Evolutionary conservation across 495 filamentous ascomycete genomes (phyloP), one percentile per base, ranked within the genome.

Genomic region (Podospora didyma): DNA sequence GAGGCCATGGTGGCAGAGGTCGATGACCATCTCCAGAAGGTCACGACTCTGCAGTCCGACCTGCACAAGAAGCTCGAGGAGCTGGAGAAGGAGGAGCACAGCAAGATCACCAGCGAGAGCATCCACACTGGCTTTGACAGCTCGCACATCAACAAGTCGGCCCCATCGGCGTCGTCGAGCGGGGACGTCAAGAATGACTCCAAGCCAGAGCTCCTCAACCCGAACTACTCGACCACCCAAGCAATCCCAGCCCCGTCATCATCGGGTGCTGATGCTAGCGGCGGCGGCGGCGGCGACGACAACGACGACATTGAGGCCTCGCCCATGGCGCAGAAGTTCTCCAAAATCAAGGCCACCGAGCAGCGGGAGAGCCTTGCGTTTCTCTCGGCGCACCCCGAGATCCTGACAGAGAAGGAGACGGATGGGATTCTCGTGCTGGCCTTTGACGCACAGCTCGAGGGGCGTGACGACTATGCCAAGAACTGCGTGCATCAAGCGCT

Each of bases 401-500:
- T 98, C 26, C 79, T 97, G 21, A 77, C 84, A 0, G 92, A 97
- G 76, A 85, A 85, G 56, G 91, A 97, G 70, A 95, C 90, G 0
- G 95, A 98, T 66, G 94, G 89, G 21, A 76, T 97, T 2, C 78
- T 98, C 12, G 82, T 96, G 46, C 83, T 96, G 75, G 94, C 90
- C 7, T 97, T 98, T 72, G 92, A 94, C 67, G 81, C 82, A 7
- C 86, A 92, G 63, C 80, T 90, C 44, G 86, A 87, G 55, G 84
- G 85, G 41, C 83, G 87, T 52, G 84, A 87, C 21, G 86, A 87
- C 6, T 87, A 87, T 61, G 86, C 92, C 9, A 84, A 88, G 31
- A 88, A 93, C 70, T 97, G 89, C 71, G 92, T 98, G 28, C 94
- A 98, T 73, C 92, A 97, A 69, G 93, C 86, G 11, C 78, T 98